Evolutionary conservation across 495 filamentous ascomycete genomes (phyloP), one percentile per base, ranked within the genome.

Genomic region (Penicillium dipodomyicola): DNA sequence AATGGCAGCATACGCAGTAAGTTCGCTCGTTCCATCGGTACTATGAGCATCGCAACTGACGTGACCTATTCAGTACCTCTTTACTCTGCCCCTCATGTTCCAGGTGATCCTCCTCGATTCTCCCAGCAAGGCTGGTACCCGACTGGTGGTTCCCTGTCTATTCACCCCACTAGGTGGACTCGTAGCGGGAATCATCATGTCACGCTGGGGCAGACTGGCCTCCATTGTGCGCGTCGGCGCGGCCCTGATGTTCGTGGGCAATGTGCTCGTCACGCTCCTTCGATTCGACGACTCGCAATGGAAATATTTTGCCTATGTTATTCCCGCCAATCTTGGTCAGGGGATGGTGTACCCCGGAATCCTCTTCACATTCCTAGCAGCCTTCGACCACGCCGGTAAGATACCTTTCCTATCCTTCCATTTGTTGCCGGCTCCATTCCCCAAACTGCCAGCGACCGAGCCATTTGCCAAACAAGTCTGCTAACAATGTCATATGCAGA

Each of bases 311-410:
- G 75, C 80, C 10, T 87, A 81, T 59, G 79, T 87, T 17, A 80
- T 88, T 46, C 85, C 85, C 0, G 82, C 83, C 17, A 87, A 84
- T 54, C 61, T 88, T 2, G 84, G 85, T 3, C 83, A 86, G 47
- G 84, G 84, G 1, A 84, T 88, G 19, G 77, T 84, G 9, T 87
- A 85, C 49, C 84, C 85, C 0, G 80, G 75, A 0, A 84, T 85
- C 41, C 62, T 87, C 20, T 87, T 87, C 56, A 86, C 82, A 0
- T 82, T 82, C 39, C 70, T 88, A 1, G 82, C 85, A 4, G 79
- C 82, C 1, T 87, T 86, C 58, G 81, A 82, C 10, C 85, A 87
- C 51, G 68, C 78, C 22, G 82, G 85, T 86, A 71, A 41, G 57
- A 35, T 32, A 4, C 1, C 10, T 20, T 30, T 5, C 15, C 20